Evolutionary conservation across 768 basidiomycete genomes (phyloP).

Genomic region (Neoboletus magnificus): DNA sequence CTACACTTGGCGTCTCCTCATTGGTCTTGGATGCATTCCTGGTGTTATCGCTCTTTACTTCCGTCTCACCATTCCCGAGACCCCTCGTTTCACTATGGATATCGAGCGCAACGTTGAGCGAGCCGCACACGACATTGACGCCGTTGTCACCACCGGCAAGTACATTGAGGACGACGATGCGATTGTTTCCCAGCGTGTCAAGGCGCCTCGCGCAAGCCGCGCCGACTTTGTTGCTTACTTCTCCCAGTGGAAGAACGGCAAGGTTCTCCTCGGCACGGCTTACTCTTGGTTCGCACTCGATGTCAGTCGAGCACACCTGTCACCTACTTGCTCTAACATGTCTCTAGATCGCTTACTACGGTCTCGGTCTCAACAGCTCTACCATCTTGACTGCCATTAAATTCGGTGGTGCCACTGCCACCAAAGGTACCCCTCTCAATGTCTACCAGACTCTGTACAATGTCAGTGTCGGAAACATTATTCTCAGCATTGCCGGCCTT

Average conservation of each 20-base stretch:
- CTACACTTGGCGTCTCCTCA: slow-evolving; percentile 80
- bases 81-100: slow-evolving; percentile 91
- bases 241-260: slow-evolving; percentile 70
- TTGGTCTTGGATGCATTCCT: slow-evolving; percentile 84
- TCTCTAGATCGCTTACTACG: slow-evolving; percentile 78
- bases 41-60: slow-evolving; percentile 82
- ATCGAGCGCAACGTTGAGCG: slow-evolving; percentile 78
- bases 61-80: slow-evolving; percentile 91
- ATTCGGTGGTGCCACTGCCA: slow-evolving; percentile 41
- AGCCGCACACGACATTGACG: slow-evolving; percentile 69
- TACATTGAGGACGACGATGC: slow-evolving; percentile 49
- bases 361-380: slow-evolving; percentile 79
- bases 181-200: slow-evolving; percentile 49
- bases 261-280: slow-evolving; percentile 71
- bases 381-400: slow-evolving; percentile 74
- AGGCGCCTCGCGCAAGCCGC: slow-evolving; percentile 65
- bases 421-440: slow-evolving; percentile 29
- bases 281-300: slow-evolving; percentile 92
- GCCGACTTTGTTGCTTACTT: slow-evolving; percentile 71
- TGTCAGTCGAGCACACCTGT: slow-evolving; percentile 37
- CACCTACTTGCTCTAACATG: background rate
- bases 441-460: slow-evolving; percentile 62
- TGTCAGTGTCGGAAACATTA: slow-evolving; percentile 69
- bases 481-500: slow-evolving; percentile 73
- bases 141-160: slow-evolving; percentile 52